phyloP scores from a whole-genome alignment of 495 filamentous ascomycete species.

The Penicillium mononematosum region DNA sequence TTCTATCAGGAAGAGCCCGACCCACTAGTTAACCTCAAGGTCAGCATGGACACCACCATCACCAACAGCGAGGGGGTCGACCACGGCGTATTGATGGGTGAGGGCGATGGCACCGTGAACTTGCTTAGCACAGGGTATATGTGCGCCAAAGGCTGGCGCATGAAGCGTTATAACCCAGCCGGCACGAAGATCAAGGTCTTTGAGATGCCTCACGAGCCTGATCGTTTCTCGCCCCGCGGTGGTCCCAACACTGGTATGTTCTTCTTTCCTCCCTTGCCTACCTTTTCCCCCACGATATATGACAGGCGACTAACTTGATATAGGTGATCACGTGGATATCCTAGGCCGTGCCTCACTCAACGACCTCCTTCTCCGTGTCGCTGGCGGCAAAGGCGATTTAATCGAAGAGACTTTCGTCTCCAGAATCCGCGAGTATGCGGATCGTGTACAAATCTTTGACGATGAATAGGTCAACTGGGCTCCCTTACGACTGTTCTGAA shows the following conservation, averaged over 20 bases:
- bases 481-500: neutral
- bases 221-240: slow-evolving; percentile 84
- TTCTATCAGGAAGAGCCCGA: slow-evolving; percentile 78
- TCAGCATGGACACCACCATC: slow-evolving; percentile 87
- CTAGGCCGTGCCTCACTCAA: slow-evolving; percentile 85
- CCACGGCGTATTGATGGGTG: slow-evolving; percentile 87
- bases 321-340: slow-evolving; percentile 94
- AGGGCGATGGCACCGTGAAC: slow-evolving; percentile 94
- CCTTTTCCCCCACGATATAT: neutral
- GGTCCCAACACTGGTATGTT: slow-evolving; percentile 82
- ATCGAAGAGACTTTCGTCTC: slow-evolving; percentile 77
- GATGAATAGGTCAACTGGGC: slow-evolving; percentile 42
- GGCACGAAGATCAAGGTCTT: slow-evolving; percentile 75
- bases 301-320: slow-evolving; percentile 1
- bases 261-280: neutral
- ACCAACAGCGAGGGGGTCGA: slow-evolving; percentile 65
- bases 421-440: slow-evolving; percentile 76
- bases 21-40: slow-evolving; percentile 65
- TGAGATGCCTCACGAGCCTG: slow-evolving; percentile 96
- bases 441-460: slow-evolving; percentile 73
- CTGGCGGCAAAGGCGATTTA: slow-evolving; percentile 78
- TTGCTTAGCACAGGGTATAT: slow-evolving; percentile 89
- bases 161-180: slow-evolving; percentile 91
- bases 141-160: slow-evolving; percentile 89
- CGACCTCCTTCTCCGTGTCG: slow-evolving; percentile 84